These are phyloP conservation scores for Chrysopogon serrulatus DNA, from an alignment of 176 grass and related monocot species.

Conservation along the genomic window DNA sequence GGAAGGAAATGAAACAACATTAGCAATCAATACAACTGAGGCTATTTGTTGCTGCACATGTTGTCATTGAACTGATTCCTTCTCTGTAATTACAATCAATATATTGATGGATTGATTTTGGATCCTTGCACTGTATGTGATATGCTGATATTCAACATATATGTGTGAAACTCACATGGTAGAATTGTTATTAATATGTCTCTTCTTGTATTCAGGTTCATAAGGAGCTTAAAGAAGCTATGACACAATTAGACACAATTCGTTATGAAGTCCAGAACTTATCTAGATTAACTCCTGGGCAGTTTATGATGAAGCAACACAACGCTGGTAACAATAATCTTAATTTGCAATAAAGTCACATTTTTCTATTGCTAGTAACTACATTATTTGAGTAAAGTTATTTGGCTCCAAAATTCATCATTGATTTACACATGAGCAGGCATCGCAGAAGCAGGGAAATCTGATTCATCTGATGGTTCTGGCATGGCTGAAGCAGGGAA, in stretches of 20 bases:
- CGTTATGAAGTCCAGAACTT: slow-evolving; percentile 86
- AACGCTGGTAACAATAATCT: slow-evolving; percentile 5
- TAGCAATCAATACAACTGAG: neutral
- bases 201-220: slow-evolving; percentile 55
- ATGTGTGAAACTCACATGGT: neutral
- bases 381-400: slow-evolving; percentile 14
- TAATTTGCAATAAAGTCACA: neutral
- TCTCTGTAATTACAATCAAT: neutral
- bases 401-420: neutral
- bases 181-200: neutral
- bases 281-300: slow-evolving; percentile 63
- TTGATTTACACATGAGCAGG: slow-evolving; percentile 5
- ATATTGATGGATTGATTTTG: neutral
- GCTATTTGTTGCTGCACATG: neutral
- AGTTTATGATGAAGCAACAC: slow-evolving; percentile 31
- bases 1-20: neutral
- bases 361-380: neutral
- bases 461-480: slow-evolving; percentile 19
- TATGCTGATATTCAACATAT: neutral
- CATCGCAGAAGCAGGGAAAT: slow-evolving; percentile 23
- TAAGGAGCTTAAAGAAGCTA: slow-evolving; percentile 85
- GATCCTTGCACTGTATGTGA: neutral
- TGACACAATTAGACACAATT: slow-evolving; percentile 81
- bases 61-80: neutral
- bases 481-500: slow-evolving; percentile 18